Conservation (phyloP, 208 protist genomes). For the Strigomonas culicis region DNA sequence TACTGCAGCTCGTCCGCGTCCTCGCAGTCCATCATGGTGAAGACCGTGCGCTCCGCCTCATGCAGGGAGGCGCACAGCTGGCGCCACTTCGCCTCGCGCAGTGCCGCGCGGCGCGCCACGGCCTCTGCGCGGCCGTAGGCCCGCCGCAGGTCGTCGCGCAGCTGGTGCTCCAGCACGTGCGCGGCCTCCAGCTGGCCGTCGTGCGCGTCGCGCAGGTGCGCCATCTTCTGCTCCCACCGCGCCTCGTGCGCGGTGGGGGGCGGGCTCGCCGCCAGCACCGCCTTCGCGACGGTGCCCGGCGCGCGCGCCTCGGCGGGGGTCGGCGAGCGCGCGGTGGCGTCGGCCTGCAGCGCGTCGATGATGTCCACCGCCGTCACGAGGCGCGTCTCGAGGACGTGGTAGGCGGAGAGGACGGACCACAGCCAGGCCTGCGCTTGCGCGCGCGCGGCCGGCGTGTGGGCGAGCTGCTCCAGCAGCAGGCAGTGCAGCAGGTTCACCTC, state of each 20-base stretch:
- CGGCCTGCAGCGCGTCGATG: constrained; percentile 13
- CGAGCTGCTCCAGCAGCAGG: constrained; percentile 50
- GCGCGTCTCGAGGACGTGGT: constrained; percentile 60
- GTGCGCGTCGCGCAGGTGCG: not conserved
- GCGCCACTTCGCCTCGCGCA: constrained; percentile 56
- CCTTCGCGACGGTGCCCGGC: not conserved
- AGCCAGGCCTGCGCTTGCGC: constrained; percentile 61
- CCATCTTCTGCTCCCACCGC: not conserved
- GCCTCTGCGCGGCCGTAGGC: constrained; percentile 9
- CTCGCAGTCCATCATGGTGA: constrained; percentile 35
- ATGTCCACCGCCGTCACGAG: constrained; percentile 53
- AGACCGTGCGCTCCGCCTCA: constrained; percentile 52
- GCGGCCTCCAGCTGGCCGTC: constrained; percentile 26
- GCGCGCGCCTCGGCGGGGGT: not conserved
- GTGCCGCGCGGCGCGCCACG: constrained; percentile 20
- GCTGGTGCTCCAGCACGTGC: constrained; percentile 42
- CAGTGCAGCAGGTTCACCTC: constrained; percentile 57
- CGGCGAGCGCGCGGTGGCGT: not conserved
- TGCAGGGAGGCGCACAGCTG: constrained; percentile 53
- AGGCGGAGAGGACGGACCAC: constrained; percentile 63
- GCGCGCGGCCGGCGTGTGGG: constrained; percentile 23
- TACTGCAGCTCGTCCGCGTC: constrained; percentile 26
- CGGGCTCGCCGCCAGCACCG: not conserved
- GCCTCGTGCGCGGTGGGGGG: not conserved
- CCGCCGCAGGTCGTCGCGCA: constrained; percentile 17